phyloP scores from a whole-genome alignment of 345 rosid species.

The Gossypium turneri region DNA sequence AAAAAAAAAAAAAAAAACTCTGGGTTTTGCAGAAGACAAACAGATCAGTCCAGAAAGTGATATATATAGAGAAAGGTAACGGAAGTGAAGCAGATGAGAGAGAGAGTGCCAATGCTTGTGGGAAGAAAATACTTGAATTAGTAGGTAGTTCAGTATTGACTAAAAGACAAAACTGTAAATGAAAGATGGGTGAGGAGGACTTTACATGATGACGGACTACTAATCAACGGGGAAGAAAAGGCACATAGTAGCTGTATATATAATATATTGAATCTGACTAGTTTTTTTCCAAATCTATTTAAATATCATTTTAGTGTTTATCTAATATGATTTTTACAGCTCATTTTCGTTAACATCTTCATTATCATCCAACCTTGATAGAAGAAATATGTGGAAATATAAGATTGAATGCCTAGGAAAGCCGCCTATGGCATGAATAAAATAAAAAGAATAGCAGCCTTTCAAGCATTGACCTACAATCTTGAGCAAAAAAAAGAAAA shows the following conservation, averaged over 20 bases:
- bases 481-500: too few relatives aligned
- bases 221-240: neutral
- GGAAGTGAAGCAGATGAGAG: neutral
- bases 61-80: neutral
- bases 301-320: neutral
- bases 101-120: neutral
- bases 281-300: neutral
- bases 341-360: neutral
- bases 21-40: neutral
- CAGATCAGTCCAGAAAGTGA: neutral
- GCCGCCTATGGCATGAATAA: too few relatives aligned
- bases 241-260: neutral
- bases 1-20: neutral
- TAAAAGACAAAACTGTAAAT: neutral
- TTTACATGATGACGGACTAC: neutral
- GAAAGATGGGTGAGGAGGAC: neutral
- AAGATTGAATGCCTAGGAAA: neutral
- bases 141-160: neutral
- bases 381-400: neutral
- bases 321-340: neutral
- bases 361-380: neutral
- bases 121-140: neutral
- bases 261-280: neutral
- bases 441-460: too few relatives aligned
- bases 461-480: too few relatives aligned